A percentile compares a stretch with the other conserved stretches of the same genome.
Evolutionary conservation across 2,329 filamentous ascomycete species (phyloP).

Genomic region (Bisporella sp.): DNA sequence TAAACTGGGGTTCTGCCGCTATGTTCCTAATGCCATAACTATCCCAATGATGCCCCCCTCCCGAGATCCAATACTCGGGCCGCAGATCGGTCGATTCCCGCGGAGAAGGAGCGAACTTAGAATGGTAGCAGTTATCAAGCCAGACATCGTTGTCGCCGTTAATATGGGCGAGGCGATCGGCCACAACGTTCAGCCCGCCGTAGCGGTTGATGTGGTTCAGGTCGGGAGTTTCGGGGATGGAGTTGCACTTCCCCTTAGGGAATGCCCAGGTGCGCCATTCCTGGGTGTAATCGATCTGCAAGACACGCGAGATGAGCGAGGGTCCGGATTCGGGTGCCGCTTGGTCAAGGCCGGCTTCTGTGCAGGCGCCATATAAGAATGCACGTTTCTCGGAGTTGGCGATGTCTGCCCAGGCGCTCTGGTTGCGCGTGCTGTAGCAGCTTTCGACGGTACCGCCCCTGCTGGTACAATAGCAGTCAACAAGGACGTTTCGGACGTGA

Average conservation of each 20-base stretch:
- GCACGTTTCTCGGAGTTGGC: conserved; percentile 35
- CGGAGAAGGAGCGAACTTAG: conserved; percentile 31
- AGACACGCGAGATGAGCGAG: conserved; percentile 38
- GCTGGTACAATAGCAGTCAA: too few species aligned
- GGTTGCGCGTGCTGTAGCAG: too few species aligned
- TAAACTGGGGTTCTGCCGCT: conserved; percentile 41
- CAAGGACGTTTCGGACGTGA: conserved; percentile 39
- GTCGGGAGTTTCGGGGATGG: conserved; percentile 37
- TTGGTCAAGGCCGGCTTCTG: conserved; percentile 43
- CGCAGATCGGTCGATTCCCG: conserved; percentile 35
- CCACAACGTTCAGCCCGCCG: conserved; percentile 39
- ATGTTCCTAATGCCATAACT: conserved; percentile 25
- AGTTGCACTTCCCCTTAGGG: conserved; percentile 37
- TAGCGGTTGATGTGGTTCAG: conserved; percentile 37
- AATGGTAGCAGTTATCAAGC: conserved; percentile 45
- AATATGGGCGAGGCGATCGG: conserved; percentile 42
- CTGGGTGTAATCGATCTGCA: conserved; percentile 40
- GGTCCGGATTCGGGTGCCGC: conserved; percentile 36
- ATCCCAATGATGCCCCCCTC: conserved; percentile 45
- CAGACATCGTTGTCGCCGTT: conserved; percentile 45
- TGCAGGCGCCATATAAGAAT: conserved; percentile 43
- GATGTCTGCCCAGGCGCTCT: conserved; percentile 31
- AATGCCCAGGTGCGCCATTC: conserved; percentile 50
- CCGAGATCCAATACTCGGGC: conserved; percentile 42
- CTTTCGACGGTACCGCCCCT: too few species aligned